Base-by-base conservation (phyloP, 495 filamentous ascomycete genomes). In the Lophium mytilinum region DNA sequence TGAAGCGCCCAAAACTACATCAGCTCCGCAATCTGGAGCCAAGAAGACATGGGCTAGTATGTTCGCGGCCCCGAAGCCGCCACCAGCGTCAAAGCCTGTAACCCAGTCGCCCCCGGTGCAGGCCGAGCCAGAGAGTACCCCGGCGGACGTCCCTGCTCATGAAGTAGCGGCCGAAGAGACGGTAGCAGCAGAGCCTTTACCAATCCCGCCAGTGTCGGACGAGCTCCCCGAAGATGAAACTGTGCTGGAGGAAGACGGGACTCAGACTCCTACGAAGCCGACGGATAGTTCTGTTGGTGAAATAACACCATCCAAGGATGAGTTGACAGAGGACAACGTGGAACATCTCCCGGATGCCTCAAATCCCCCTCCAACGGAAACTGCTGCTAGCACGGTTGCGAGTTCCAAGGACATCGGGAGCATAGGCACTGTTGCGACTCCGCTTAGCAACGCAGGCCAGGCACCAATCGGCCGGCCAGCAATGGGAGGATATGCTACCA, bases 271-370 rank as follows among this genome's bases (percentile, higher is more conserved):
- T 17, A 52, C 54, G 10, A 58, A 56, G n/a, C 39, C 37, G 10
- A 37, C 34, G 34, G 58, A 50, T 1, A 55, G 57, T 18, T 30
- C 52, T 1, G 40, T 19, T n/a, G 36, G 60, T 39, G 75, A 81
- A 50, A 69, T 89, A 10, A 74, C 79, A 30, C 84, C 87, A 7
- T 80, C 87, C n/a, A 85, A 88, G 68, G 87, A 89, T 68, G 82
- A 91, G 55, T 79, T 97, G 63, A 97, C 94, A 0, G 85, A 91
- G 71, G 82, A 82, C 37, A 97, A 98, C 65, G 83, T 99, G 19
- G 90, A 96, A 62, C 86, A 90, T 68, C 76, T 97, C 43, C 83
- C 83, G 37, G 91, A 97, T 73, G 78, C 76, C 8, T 93, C 92
- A 24, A 73, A 77, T 14, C 85, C 88, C 12, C 78, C 84, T 12